phyloP scores from a whole-genome alignment of 495 filamentous ascomycete species.

The Penicillium herquei region DNA sequence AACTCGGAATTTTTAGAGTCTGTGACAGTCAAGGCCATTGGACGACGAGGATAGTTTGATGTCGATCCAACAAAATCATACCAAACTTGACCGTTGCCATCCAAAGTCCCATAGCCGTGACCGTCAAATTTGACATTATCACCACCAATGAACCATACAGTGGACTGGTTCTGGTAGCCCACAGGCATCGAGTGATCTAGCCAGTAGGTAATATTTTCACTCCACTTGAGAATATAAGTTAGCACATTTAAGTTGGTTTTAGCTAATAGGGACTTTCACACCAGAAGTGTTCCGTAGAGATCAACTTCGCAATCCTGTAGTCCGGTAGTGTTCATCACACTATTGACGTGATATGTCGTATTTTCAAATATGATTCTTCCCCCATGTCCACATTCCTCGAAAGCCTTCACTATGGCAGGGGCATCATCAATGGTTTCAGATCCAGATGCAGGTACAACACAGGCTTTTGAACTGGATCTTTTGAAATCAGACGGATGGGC shows the following conservation, averaged over 20 bases:
- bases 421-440: constrained; percentile 31
- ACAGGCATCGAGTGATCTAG: constrained; percentile 40
- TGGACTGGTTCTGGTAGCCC: constrained; percentile 50
- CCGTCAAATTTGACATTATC: constrained; percentile 40
- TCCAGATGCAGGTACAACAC: neutral
- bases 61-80: constrained; percentile 12
- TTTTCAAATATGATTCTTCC: constrained; percentile 39
- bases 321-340: constrained; percentile 41
- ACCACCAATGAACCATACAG: constrained; percentile 47
- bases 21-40: neutral
- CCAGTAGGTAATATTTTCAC: constrained; percentile 47
- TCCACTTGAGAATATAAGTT: constrained; percentile 26
- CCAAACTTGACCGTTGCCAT: constrained; percentile 48
- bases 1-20: neutral
- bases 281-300: constrained; percentile 31
- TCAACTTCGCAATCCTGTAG: constrained; percentile 44
- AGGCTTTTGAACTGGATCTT: no score
- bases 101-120: constrained; percentile 36
- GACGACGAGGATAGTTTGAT: neutral
- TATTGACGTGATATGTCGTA: constrained; percentile 38
- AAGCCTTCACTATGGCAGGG: constrained; percentile 39
- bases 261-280: neutral
- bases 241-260: neutral
- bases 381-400: constrained; percentile 36
- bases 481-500: no score